These are phyloP conservation scores for Cercospora sojina DNA, from an alignment of 2,329 filamentous ascomycete species.

Conservation along the genomic window DNA sequence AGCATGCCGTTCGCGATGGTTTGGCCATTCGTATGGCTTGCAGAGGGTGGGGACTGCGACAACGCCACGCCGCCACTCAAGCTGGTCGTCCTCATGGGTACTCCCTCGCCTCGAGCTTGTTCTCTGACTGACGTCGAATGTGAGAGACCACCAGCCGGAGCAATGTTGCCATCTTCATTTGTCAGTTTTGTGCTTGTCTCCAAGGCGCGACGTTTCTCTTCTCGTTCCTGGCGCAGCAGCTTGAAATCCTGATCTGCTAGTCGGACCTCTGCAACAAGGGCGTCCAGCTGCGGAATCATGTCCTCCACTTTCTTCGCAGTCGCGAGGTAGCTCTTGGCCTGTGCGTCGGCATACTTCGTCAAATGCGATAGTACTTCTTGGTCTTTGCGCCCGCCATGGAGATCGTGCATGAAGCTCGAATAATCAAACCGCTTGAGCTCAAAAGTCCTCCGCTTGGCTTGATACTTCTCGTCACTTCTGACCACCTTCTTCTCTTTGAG, in stretches of 20 bases:
- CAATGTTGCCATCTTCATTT: constrained; percentile 34
- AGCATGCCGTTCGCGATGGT: constrained; percentile 28
- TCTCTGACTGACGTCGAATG: constrained; percentile 32
- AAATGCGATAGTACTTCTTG: constrained; percentile 94
- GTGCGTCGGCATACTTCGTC: constrained; percentile 88
- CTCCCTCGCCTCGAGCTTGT: constrained; percentile 28
- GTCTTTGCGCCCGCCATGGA: constrained; percentile 98
- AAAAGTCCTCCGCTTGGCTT: constrained; percentile 88
- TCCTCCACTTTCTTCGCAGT: constrained; percentile 85
- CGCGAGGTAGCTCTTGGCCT: constrained; percentile 77
- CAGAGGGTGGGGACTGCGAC: constrained; percentile 35
- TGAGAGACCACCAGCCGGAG: constrained; percentile 31
- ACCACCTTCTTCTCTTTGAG: constrained; percentile 95
- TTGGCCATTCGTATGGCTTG: constrained; percentile 25
- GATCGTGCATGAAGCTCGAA: constrained; percentile 97
- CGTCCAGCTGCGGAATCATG: constrained; percentile 85
- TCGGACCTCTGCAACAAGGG: constrained; percentile 81
- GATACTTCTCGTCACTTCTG: constrained; percentile 95
- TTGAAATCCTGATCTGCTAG: constrained; percentile 96
- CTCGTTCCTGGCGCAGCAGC: constrained; percentile 88
- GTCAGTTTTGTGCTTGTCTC: constrained; percentile 74
- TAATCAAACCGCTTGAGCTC: constrained; percentile 98
- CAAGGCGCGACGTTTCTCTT: constrained; percentile 85
- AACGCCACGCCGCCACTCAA: constrained; percentile 22
- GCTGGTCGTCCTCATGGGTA: constrained; percentile 29